phyloP scores from a whole-genome alignment of 306 rosid species.

The Vigna mungo region DNA sequence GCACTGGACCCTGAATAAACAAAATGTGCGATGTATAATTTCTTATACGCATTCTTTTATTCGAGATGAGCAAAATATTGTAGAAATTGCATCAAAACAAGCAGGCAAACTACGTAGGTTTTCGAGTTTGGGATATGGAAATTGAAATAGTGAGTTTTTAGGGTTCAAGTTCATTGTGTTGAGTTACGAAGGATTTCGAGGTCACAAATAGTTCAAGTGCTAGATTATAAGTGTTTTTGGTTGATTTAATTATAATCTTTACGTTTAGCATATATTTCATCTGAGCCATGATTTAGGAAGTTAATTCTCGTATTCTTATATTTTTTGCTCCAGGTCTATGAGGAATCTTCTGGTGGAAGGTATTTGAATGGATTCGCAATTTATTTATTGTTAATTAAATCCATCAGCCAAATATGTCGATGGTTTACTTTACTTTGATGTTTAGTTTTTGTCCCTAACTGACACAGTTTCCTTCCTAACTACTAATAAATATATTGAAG shows the following conservation, averaged over 20 bases:
- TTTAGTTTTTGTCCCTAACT: background rate
- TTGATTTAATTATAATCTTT: slow-evolving; percentile 24
- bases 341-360: slow-evolving; percentile 68
- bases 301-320: slow-evolving; percentile 42
- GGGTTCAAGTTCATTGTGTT: slow-evolving; percentile 29
- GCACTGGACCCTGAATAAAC: background rate
- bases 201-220: no score
- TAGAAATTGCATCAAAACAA: background rate
- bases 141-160: slow-evolving; percentile 24
- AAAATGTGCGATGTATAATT: background rate
- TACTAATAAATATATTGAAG: slow-evolving; percentile 11
- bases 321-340: slow-evolving; percentile 59
- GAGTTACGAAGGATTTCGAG: no score
- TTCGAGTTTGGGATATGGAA: slow-evolving; percentile 22
- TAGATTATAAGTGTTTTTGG: background rate
- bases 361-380: slow-evolving; percentile 40
- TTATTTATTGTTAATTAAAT: slow-evolving; percentile 21
- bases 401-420: background rate
- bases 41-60: background rate
- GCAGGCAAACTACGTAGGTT: slow-evolving; percentile 6
- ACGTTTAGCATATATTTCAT: background rate
- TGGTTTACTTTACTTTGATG: slow-evolving; percentile 4
- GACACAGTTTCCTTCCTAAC: slow-evolving; percentile 16
- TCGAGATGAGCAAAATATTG: background rate
- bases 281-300: slow-evolving; percentile 12